Base-by-base conservation (phyloP, 805 yeast genomes). In the Candida bentonensis region DNA sequence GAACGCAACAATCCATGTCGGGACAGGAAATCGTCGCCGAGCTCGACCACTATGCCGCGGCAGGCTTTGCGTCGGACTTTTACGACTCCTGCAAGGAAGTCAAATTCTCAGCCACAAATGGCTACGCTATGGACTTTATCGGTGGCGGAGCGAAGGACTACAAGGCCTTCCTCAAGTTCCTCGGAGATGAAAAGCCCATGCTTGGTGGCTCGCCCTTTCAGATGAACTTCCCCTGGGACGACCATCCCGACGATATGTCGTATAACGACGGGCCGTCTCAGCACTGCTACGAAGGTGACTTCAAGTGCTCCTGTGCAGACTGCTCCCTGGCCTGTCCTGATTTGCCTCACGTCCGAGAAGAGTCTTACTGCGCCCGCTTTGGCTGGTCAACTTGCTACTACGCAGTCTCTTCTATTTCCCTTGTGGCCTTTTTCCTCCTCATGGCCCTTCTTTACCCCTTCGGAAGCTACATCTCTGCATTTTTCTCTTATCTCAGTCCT, bases 171-270 rank as follows among this genome's bases (percentile, higher is more conserved):
- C 65, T 89, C 51, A 82, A 87, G 62, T 92, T 89, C 56, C 62
- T 92, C 43, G 97, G 97, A 11, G 97, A 89, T 58, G 94, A 86
- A 53, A 88, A 89, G 60, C 97, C 97, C 0, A 52, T 85, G 53
- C 67, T 89, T 3, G 96, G 97, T 0, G 98, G 98, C 0, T 85
- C 95, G 0, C 96, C 96, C 0, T 86, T 89, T 59, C 97, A 89
- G 59, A 88, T 89, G 49, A 81, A 87, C 58, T 87, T 77, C 60
- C 63, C 67, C 2, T 84, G 76, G 65, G 65, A 65, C 22, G 55
- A 59, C 11, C 47, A 20, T 58, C 72, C 51, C 0, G 41, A 42
- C 5, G 51, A 48, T 1, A 57, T 72, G 49, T 57, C 51, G 22
- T 53, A 67, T 13, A 46, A 61, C 7, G 54, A 58, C 39, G 53